Base-by-base conservation (phyloP, 1,284 basidiomycete species). In the Leccinum subspadiceum region DNA sequence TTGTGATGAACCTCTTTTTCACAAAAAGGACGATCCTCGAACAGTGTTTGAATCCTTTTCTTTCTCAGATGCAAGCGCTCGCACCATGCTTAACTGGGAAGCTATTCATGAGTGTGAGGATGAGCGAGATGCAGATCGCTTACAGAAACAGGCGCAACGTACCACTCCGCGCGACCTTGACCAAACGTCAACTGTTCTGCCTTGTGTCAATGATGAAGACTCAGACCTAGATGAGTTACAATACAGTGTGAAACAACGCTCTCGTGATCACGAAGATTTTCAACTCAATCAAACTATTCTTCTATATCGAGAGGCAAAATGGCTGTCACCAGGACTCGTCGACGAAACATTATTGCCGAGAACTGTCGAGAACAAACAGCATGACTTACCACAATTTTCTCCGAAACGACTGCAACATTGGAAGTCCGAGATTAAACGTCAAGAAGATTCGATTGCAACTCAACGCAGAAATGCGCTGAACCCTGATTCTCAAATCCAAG, bases 71-170 rank as follows among this genome's bases (percentile, higher is more conserved):
- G 1, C 3, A 1, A 33, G 59, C 4, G 17, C 1, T 2, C 1
- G 20, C 0, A 17, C 58, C 1, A 62, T 62, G 59, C 3, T 8
- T 0, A 62, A 62, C 13, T 62, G 61, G 61, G 53, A 62, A 1
- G 59, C 61, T 2, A 24, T 62, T 2, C 56, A 62, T 22, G 56
- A 62, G 5, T 62, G 56, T 37, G 54, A 61, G 33, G 57, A 61
- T 24, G 57, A 56, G 6, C 2, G 44, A 20, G 60, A 61, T 53
- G 54, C 60, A 1, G 49, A 61, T 2, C n/a, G n/a, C n/a, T 12
- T 53, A 0, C 6, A 31, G 0, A 56, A 56, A 4, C 44, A 56
- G 7, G 22, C n/a, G 2, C 60, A 58, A 20, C 13, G n/a, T 20
- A 54, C 12, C 5, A 22, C 44, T n/a, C 37, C 20, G 7, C 7